phyloP scores from a whole-genome alignment of 2,329 filamentous ascomycete species.

The Clonostachys rosea region DNA sequence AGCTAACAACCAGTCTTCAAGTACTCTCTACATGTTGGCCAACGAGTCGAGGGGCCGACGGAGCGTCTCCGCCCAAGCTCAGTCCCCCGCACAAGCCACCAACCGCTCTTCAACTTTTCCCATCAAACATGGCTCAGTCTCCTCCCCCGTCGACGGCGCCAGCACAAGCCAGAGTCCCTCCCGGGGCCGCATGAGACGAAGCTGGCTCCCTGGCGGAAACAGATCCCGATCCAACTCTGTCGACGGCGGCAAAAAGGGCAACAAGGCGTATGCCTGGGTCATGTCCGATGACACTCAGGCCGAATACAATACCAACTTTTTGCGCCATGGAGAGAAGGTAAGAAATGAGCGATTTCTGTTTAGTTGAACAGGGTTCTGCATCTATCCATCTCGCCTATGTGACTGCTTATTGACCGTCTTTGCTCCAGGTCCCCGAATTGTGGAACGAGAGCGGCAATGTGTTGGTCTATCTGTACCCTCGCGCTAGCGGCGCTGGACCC shows the following conservation, averaged over 20 bases:
- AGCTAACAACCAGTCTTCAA: constrained; percentile 11
- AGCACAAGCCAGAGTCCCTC: constrained; percentile 38
- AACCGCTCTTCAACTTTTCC: not conserved
- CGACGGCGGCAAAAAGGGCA: constrained; percentile 13
- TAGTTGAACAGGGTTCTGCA: not conserved
- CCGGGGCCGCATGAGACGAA: constrained; percentile 41
- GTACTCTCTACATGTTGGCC: too few relatives aligned
- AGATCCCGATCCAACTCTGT: constrained; percentile 46
- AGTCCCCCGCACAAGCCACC: constrained; percentile 8
- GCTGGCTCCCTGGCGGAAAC: constrained; percentile 45
- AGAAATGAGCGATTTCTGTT: constrained; percentile 1
- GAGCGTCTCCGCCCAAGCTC: constrained; percentile 43
- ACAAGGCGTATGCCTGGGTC: constrained; percentile 43
- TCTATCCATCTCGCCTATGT: not conserved
- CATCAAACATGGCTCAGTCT: constrained; percentile 9
- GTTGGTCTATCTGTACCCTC: constrained; percentile 52
- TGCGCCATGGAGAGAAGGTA: constrained; percentile 53
- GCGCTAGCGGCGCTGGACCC: constrained; percentile 41
- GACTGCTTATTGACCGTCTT: too few relatives aligned
- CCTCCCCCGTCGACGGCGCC: constrained; percentile 13
- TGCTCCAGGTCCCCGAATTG: constrained; percentile 53
- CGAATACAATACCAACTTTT: constrained; percentile 50
- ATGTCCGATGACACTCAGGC: constrained; percentile 43
- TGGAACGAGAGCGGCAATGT: constrained; percentile 59
- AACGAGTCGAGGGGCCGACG: constrained; percentile 32